Base-by-base conservation (phyloP, 179 eudicot species). In the Silene noctiflora region DNA sequence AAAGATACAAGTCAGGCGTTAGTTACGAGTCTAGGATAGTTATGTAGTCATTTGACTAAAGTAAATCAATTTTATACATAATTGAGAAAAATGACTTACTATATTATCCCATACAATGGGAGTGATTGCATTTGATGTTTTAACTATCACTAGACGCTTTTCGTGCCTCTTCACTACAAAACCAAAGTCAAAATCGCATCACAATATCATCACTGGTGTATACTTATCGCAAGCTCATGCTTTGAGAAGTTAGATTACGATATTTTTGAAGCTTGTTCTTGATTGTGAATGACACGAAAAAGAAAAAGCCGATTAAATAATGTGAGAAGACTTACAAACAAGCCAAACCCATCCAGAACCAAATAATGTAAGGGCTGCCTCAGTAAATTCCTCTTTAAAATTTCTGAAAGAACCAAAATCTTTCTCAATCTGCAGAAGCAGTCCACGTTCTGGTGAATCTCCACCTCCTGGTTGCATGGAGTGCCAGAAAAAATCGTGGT, bases 311-410 rank as follows among this genome's bases (percentile, higher is more conserved):
- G n/a, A 25, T 35, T 19, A 22, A 17, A 6, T 17, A 24, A 64
- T 27, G n/a, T 7, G 55, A 78, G 71, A 81, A 71, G 61, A 88
- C 98, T 88, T 87, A 92, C 98, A 85, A 27, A 92, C 97, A 70
- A 94, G 89, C 98, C 98, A 94, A 75, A 94, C 89, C 94, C 96
- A 94, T 76, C 94, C 96, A 76, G 97, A 94, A 61, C 97, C 98
- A 71, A 92, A 92, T 24, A 85, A 76, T 58, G 97, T 83, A 72
- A 90, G 67, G 21, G 94, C 92, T 77, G 96, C 82, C 84, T 92
- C 90, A 12, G 79, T 80, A 77, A 94, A 90, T 74, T 90, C 86
- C 61, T 90, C 96, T 67, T 82, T 94, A 73, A 94, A 94, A 75
- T 83, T 81, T 74, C 78, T 20, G 75, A 86, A 89, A 68, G 98